Evolutionary conservation across 2,329 filamentous ascomycete species (phyloP), one percentile per base, ranked within the genome.

Genomic region (Penicillium sp.): DNA sequence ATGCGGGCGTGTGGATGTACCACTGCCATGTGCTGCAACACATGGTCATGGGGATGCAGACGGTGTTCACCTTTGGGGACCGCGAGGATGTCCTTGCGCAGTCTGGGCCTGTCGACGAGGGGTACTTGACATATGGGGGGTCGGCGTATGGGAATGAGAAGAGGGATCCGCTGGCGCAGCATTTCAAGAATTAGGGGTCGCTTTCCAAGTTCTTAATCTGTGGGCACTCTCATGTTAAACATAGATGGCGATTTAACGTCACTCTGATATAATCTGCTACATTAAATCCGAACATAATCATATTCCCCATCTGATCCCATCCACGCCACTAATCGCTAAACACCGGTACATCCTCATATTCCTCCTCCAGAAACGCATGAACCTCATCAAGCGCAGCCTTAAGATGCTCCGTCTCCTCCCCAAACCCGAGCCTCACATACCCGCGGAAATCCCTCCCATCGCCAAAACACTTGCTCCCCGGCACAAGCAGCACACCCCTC

Each of bases 371-470:
- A 65, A 86, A 87, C 58, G 78, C 71, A 49, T 78, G 79, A 64
- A 83, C 70, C 64, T 80, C 80, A 67, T 85, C 81, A 69, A 95
- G 71, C 0, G 86, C 91, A 65, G 88, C 83, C 66, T 84, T 79
- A 58, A 95, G 70, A 21, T 91, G 83, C 5, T 86, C 82, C 1
- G 88, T 91, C 66, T 89, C 83, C 69, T 86, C 89, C 1, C 89
- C 90, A 75, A 90, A 94, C 0, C 91, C 91, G 58, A 95, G 83
- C 63, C 92, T 82, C 17, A 95, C 88, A 74, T 86, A 93, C 1
- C 91, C 91, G 67, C 83, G 82, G 70, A 90, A 93, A 54, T 91
- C 87, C 35, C 81, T 68, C 7, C 79, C 81, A 15, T 80, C 75
- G 0, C 91, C 91, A 75, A 95, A 95, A 66, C 89, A 91, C 48